Conservation (phyloP, 148 eudicot genomes). For the Arbutus unedo region DNA sequence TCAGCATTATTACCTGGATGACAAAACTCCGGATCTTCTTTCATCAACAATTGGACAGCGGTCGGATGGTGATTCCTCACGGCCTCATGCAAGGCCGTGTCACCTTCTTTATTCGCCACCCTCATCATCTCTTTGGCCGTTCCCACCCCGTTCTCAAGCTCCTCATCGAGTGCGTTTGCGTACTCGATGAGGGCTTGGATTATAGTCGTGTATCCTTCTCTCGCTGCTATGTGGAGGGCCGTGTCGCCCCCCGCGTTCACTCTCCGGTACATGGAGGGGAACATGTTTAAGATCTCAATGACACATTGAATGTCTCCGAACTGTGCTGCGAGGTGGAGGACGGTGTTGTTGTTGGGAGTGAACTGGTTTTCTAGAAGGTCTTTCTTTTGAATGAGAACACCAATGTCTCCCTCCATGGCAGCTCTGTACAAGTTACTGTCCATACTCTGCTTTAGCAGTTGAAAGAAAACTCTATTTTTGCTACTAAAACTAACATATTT, state of each 20-base stretch:
- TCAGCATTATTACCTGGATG: neutral
- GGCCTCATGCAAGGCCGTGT: neutral
- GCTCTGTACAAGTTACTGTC: neutral
- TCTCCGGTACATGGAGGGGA: neutral
- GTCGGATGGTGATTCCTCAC: slow-evolving; percentile 1
- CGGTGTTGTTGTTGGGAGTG: neutral
- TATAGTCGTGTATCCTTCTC: neutral
- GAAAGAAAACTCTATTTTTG: neutral
- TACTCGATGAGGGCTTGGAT: neutral
- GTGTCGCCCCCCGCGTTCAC: neutral
- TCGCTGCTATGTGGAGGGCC: neutral
- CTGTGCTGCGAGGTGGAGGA: neutral
- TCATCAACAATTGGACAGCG: neutral
- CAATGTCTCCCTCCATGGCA: neutral
- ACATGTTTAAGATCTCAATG: neutral
- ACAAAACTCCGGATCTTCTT: neutral
- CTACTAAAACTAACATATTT: neutral
- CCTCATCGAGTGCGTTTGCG: neutral
- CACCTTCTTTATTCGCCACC: neutral
- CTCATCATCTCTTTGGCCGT: neutral
- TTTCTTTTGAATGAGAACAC: neutral
- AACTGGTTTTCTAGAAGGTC: neutral
- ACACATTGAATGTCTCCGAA: neutral
- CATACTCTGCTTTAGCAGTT: neutral
- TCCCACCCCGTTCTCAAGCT: neutral